A percentile compares a stretch with the other conserved stretches of the same genome.
Evolutionary conservation across 768 basidiomycete genomes (phyloP).

Genomic region (Brasilioporus rufonigricans): DNA sequence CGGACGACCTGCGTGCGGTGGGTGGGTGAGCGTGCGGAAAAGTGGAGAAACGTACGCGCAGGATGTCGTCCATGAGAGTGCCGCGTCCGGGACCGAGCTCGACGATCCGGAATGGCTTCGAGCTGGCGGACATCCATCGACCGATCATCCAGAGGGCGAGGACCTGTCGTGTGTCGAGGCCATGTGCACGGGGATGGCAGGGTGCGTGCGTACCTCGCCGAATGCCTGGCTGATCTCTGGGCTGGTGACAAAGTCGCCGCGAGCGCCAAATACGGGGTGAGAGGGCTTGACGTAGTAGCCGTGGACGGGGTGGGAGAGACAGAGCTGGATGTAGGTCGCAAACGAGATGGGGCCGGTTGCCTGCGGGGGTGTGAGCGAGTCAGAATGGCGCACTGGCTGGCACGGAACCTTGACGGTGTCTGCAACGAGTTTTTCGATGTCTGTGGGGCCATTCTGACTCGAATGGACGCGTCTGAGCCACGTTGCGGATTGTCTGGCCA

Average conservation of each 20-base stretch:
- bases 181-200: background rate
- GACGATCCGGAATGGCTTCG: conserved; percentile 61
- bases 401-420: conserved; percentile 68
- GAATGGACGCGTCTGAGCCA: conserved; percentile 7
- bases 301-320: conserved; percentile 82
- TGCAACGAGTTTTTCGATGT: conserved; percentile 63
- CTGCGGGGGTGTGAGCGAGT: conserved; percentile 36
- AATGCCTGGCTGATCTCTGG: conserved; percentile 97
- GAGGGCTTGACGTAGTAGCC: conserved; percentile 87
- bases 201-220: conserved; percentile 71
- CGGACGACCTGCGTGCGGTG: conserved; percentile 44
- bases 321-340: conserved; percentile 88
- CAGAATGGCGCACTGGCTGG: background rate
- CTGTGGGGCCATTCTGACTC: conserved; percentile 26
- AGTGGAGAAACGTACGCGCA: conserved; percentile 55
- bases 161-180: conserved; percentile 50
- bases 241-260: conserved; percentile 94
- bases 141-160: conserved; percentile 84
- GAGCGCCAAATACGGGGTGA: conserved; percentile 76
- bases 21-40: background rate
- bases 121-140: conserved; percentile 63
- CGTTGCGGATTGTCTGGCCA: background rate
- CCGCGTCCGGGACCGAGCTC: conserved; percentile 95
- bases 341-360: conserved; percentile 87
- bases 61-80: conserved; percentile 85